These are phyloP conservation scores for Pseudozyma sp. DNA, from an alignment of 1,284 basidiomycete genomes.

Conservation along the genomic window DNA sequence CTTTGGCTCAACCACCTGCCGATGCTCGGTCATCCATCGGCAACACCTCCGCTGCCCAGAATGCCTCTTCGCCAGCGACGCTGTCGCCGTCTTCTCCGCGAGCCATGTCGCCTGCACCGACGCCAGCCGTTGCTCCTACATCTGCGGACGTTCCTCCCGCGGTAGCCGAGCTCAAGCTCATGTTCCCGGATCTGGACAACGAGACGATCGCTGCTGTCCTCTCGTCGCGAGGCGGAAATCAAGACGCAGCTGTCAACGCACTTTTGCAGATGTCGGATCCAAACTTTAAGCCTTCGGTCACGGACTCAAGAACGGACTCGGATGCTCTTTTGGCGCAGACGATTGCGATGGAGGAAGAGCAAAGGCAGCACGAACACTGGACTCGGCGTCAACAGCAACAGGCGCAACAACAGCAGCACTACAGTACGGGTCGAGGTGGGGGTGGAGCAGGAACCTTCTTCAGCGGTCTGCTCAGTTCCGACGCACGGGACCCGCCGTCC, in stretches of 20 bases:
- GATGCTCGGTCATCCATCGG: constrained; percentile 22
- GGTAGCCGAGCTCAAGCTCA: constrained; percentile 50
- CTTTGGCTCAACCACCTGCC: constrained; percentile 36
- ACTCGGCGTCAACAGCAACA: constrained; percentile 30
- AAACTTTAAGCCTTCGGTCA: constrained; percentile 40
- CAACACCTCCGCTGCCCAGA: constrained; percentile 10
- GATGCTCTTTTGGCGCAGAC: constrained; percentile 54
- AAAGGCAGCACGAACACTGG: constrained; percentile 26
- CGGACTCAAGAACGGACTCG: constrained; percentile 44
- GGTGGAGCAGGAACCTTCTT: constrained; percentile 47
- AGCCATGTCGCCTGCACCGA: constrained; percentile 34
- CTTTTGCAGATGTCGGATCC: constrained; percentile 62
- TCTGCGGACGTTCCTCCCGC: constrained; percentile 18
- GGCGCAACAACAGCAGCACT: constrained; percentile 34
- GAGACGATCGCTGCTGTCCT: constrained; percentile 58
- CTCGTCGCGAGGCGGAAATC: constrained; percentile 49
- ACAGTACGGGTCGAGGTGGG: constrained; percentile 26
- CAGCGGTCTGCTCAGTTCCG: constrained; percentile 28
- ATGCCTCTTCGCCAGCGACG: constrained; percentile 41
- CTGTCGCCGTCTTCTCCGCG: constrained; percentile 47
- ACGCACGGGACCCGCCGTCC: constrained; percentile 11
- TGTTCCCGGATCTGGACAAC: constrained; percentile 60
- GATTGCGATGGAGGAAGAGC: constrained; percentile 53
- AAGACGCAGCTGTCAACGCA: constrained; percentile 57
- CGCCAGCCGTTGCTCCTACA: constrained; percentile 6